Evolutionary conservation across 2,329 filamentous ascomycete species (phyloP), one percentile per base, ranked within the genome.

Genomic region (Paecilomyces variotii): DNA sequence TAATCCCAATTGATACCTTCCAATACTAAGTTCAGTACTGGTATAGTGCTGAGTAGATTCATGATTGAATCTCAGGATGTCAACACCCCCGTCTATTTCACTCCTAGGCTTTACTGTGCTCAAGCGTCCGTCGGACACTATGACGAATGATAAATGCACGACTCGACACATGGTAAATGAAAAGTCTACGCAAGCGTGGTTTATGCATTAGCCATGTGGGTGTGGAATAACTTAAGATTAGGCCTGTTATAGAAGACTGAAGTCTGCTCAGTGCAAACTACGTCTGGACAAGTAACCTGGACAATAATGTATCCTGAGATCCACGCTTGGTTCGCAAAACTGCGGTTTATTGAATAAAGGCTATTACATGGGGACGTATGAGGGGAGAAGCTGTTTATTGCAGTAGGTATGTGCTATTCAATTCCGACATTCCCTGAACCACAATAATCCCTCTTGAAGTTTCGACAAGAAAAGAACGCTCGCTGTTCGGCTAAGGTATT

Each of bases 381-480:
- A 52, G 27, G 50, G 50, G 50, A 28, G 50, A 12, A 26, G 24
- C 24, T 52, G 25, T 52, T 26, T 14, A 52, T 52, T 52, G 39
- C 7, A 26, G 27, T 52, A 26, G 50, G 27, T 53, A 57, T 57
- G 56, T 57, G 56, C 50, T 57, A 57, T 57, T 57, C 56, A 32
- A 54, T 57, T 49, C 55, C 39, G 27, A 52, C 56, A 57, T 30
- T 32, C 52, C 32, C 27, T 35, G 12, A 32, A 7, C 30, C 9
- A 45, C 56, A 54, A 52, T 45, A 57, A 35, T 24, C 32, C 53
- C 39, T 34, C 14, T 30, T 59, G 65, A 66, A 62, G 62, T 70
- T 70, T 70, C 69, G 65, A 64, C 66, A 70, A 67, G 67, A 66
- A 64, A 65, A 65, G 65, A 67, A 66, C 70, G 71, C 71, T 73